These are phyloP conservation scores for Solanum rostratum DNA, from an alignment of 257 asterid species.

Conservation along the genomic window DNA sequence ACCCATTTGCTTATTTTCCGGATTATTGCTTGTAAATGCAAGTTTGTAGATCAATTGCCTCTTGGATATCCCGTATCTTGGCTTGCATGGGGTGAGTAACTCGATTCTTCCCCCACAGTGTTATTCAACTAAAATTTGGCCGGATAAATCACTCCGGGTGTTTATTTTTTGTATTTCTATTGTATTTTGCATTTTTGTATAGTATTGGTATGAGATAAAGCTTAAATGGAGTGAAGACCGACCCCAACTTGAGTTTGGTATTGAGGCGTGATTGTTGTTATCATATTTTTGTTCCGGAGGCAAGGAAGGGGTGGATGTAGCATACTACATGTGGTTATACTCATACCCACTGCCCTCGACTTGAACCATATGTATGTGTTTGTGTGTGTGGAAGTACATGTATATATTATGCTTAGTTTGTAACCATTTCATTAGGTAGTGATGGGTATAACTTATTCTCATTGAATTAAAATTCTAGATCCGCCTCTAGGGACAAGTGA, in stretches of 20 bases:
- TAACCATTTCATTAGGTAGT: not conserved
- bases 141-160: not conserved
- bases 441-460: not conserved
- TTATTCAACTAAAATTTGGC: not conserved
- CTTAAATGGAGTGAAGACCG: not conserved
- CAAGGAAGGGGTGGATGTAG: not conserved
- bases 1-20: not conserved
- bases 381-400: not conserved
- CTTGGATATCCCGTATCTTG: constrained; percentile 44
- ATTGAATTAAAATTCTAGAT: not conserved
- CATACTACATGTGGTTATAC: not conserved
- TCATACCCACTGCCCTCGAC: not conserved
- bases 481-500: not conserved
- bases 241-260: not conserved
- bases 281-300: not conserved
- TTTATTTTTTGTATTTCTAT: not conserved
- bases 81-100: constrained; percentile 92
- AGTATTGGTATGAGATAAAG: not conserved
- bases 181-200: not conserved
- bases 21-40: constrained; percentile 2
- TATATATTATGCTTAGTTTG: not conserved
- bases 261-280: not conserved
- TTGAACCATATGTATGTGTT: not conserved
- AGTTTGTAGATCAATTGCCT: constrained; percentile 25
- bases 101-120: not conserved